Evolutionary conservation across 805 yeast genomes (phyloP), one percentile per base, ranked within the genome.

Genomic region (Tetrapisispora arboricola): DNA sequence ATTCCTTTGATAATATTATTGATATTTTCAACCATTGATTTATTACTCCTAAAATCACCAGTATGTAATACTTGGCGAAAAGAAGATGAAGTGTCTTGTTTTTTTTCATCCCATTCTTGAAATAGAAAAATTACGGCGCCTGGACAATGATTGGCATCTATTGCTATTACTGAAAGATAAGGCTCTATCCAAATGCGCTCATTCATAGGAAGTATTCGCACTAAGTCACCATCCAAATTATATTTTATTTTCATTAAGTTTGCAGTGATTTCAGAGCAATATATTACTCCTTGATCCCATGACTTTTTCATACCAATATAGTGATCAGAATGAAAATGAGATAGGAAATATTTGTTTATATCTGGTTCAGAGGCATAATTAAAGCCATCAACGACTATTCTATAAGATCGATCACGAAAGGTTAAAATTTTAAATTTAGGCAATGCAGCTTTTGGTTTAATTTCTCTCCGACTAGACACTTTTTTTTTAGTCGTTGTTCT

Each of bases 61-160:
- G 96, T 87, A 58, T 92, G 98, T 25, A 92, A 61, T 4, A 57
- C 42, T 37, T 53, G 54, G 29, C 46, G 46, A 8, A 49, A 35
- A 9, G 44, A 40, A 6, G 31, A 32, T 15, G 13, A 11, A 16
- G 37, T 19, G 24, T 30, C 29, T 6, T 18, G 21, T 3, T 40
- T 39, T 10, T 36, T 32, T 32, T 39, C 37, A 13, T 48, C 48
- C 44, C 47, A 47, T 40, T 64, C 64, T 50, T 79, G 80, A 51
- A 85, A 82, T 11, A 87, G 60, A 44, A 88, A 83, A 0, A 92
- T 73, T 0, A 76, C 85, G 3, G 96, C 85, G 2, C 98, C 98
- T 1, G 98, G 98, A 60, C 98, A 92, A 61, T 92, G 98, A 51
- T 92, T 90, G 0, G 97, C 98, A 49, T 84, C 87, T 6, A 81